A percentile compares a stretch with the other conserved stretches of the same genome.
These are phyloP conservation scores for Nelumbo lutea DNA, from an alignment of 164 flowering plant genomes.

Conservation along the genomic window DNA sequence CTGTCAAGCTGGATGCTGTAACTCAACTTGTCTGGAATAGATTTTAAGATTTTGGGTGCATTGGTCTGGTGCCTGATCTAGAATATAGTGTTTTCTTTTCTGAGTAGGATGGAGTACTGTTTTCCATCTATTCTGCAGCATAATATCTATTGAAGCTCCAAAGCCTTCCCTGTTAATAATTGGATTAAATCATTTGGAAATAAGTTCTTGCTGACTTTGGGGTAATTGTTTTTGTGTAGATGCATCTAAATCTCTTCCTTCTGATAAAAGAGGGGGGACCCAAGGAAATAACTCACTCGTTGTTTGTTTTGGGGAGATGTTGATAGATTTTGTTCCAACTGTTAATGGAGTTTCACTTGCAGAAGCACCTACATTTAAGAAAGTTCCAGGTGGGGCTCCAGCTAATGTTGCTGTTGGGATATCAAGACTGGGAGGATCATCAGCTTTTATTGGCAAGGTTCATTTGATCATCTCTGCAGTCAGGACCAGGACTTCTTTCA, in stretches of 20 bases:
- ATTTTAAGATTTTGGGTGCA: background rate
- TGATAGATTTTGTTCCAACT: slow-evolving; percentile 86
- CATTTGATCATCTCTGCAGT: background rate
- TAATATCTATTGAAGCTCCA: background rate
- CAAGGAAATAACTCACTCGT: slow-evolving; percentile 35
- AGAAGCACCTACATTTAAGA: slow-evolving; percentile 82
- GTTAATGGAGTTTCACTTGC: slow-evolving; percentile 79
- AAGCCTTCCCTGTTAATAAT: background rate
- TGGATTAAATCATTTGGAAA: background rate
- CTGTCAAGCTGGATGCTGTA: background rate
- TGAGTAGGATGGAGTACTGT: background rate
- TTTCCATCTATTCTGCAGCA: background rate
- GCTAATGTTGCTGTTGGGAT: slow-evolving; percentile 92
- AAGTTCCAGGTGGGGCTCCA: slow-evolving; percentile 94
- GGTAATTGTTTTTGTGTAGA: slow-evolving; percentile 20
- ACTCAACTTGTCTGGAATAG: background rate
- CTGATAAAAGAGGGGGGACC: slow-evolving; percentile 14
- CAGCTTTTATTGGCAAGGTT: slow-evolving; percentile 91
- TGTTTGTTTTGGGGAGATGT: slow-evolving; percentile 87
- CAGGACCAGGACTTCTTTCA: background rate
- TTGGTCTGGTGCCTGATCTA: background rate
- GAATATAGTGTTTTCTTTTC: background rate
- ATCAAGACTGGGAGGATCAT: slow-evolving; percentile 64
- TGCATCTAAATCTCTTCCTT: slow-evolving; percentile 12
- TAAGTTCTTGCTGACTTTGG: background rate